Evolutionary conservation across 2,329 filamentous ascomycete species (phyloP).

Genomic region (Fusarium sp.): DNA sequence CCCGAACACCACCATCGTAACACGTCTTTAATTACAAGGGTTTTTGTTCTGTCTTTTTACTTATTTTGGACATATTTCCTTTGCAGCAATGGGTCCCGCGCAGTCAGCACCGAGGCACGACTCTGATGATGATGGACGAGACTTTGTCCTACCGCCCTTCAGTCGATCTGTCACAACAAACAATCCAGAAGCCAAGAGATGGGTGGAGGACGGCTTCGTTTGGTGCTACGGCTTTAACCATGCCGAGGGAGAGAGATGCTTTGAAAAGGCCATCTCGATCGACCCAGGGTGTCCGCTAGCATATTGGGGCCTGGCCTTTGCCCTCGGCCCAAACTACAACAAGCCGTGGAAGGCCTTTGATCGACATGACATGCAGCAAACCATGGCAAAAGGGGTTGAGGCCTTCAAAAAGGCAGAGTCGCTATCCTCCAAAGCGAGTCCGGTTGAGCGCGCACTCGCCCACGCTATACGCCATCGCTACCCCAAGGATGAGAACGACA

Average conservation of each 20-base stretch:
- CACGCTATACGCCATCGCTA: constrained; percentile 70
- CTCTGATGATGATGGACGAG: background rate
- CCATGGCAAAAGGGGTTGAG: constrained; percentile 18
- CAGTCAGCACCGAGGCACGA: constrained; percentile 12
- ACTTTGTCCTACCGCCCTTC: constrained; percentile 40
- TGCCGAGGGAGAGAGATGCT: constrained; percentile 69
- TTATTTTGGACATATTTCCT: background rate
- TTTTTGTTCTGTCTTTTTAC: background rate
- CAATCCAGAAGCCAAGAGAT: constrained; percentile 62
- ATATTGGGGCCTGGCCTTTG: constrained; percentile 73
- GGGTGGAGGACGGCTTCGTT: constrained; percentile 73
- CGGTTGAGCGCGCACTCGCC: constrained; percentile 68
- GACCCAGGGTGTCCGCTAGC: constrained; percentile 67
- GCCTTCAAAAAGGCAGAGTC: constrained; percentile 28
- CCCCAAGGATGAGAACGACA: constrained; percentile 56
- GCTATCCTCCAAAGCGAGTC: constrained; percentile 25
- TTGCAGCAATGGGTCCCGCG: constrained; percentile 23
- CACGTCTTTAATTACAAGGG: background rate
- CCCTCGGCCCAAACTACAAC: constrained; percentile 76
- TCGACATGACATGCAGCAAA: constrained; percentile 34
- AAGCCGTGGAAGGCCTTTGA: constrained; percentile 68
- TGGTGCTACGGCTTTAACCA: constrained; percentile 79
- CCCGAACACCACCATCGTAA: constrained; percentile 7
- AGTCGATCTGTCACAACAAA: constrained; percentile 61
- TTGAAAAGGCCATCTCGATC: constrained; percentile 61